A percentile compares a stretch with the other conserved stretches of the same genome.
phyloP scores from a whole-genome alignment of 139 green algal species.

The Pleodorina starrii region DNA sequence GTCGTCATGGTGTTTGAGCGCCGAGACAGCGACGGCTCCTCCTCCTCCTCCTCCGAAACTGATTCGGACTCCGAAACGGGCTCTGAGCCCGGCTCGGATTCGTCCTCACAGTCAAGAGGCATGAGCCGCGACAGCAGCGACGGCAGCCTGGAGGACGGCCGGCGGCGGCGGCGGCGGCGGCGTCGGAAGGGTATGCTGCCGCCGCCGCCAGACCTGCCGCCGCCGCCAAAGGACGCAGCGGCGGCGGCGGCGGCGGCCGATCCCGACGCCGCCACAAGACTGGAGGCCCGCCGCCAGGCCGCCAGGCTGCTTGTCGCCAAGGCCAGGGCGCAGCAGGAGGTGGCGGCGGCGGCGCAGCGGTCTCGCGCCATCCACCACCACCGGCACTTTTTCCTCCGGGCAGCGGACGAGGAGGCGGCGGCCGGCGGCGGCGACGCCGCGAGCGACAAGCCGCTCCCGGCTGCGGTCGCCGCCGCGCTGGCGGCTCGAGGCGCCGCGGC shows the following conservation, averaged over 20 bases:
- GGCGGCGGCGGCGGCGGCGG: not conserved
- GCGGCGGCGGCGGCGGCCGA: not conserved
- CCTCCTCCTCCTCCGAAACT: not conserved
- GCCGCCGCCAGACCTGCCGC: not conserved
- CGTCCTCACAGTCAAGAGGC: not conserved
- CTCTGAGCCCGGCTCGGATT: not conserved
- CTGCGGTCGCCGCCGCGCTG: conserved; percentile 21
- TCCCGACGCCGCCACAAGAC: not conserved
- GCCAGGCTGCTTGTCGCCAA: conserved; percentile 34
- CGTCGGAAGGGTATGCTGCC: not conserved
- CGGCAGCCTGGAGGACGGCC: not conserved
- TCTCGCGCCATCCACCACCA: conserved; percentile 42
- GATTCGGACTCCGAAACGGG: not conserved
- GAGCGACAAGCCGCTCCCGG: not conserved
- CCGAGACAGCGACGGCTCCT: not conserved
- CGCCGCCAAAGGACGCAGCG: not conserved
- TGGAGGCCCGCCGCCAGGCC: conserved; percentile 36
- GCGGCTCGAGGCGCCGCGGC: not conserved
- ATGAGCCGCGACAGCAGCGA: not conserved
- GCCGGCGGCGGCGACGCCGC: not conserved
- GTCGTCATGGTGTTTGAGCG: conserved; percentile 43
- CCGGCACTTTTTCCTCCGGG: conserved; percentile 37
- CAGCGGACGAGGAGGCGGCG: not conserved
- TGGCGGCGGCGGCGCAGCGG: conserved; percentile 36
- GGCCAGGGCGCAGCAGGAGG: conserved; percentile 27